Conservation (phyloP, 345 rosid species). For the Orychophragmus violaceus region DNA sequence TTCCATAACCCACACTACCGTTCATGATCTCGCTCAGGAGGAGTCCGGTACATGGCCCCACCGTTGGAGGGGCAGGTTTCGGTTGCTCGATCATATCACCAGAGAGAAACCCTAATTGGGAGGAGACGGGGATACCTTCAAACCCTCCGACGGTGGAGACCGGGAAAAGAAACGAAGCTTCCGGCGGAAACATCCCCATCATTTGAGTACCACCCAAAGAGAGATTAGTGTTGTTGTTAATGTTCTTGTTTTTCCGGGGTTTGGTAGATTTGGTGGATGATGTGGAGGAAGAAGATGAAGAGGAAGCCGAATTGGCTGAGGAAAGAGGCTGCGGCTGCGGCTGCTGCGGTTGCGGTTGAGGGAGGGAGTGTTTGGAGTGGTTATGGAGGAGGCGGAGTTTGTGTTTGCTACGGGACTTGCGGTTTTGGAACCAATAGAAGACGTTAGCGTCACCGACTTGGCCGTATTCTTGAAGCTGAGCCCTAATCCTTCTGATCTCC, state of each 20-base stretch:
- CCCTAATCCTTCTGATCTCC: constrained; percentile 85
- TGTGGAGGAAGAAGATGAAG: constrained; percentile 58
- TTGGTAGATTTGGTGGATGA: constrained; percentile 59
- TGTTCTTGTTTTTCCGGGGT: constrained; percentile 32
- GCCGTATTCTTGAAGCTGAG: constrained; percentile 87
- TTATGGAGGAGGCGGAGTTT: constrained; percentile 74
- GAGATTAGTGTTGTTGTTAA: constrained; percentile 34
- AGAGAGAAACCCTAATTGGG: constrained; percentile 33
- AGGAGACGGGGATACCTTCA: constrained; percentile 23
- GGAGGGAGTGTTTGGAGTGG: constrained; percentile 37
- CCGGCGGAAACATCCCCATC: constrained; percentile 39
- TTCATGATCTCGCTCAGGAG: constrained; percentile 50
- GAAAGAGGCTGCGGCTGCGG: constrained; percentile 9
- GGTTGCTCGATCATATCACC: constrained; percentile 20
- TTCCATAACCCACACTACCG: constrained; percentile 26
- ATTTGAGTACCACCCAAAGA: constrained; percentile 29
- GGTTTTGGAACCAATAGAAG: constrained; percentile 98
- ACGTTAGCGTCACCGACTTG: constrained; percentile 99
- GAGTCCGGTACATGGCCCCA: constrained; percentile 53
- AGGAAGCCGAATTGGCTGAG: constrained; percentile 12
- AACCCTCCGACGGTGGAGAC: constrained; percentile 28
- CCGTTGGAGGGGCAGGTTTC: constrained; percentile 17
- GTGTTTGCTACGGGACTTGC: constrained; percentile 95
- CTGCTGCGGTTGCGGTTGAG: constrained; percentile 21
- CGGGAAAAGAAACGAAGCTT: constrained; percentile 47